Conservation (phyloP, 306 rosid genomes). For the Inga laurina region DNA sequence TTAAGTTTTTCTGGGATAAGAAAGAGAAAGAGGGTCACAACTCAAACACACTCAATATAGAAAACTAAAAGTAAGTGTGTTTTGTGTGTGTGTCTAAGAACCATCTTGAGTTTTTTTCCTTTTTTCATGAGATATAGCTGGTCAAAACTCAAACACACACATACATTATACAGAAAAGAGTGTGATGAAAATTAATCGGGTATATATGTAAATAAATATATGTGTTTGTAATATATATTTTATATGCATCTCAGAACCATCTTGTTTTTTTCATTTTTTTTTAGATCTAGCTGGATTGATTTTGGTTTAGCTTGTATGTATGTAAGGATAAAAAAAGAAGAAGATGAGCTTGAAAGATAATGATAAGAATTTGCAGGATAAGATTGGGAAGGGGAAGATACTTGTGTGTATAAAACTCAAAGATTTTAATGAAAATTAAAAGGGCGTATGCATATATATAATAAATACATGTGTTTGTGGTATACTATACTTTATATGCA, state of each 20-base stretch:
- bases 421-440: too few relatives aligned
- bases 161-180: too few relatives aligned
- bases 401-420: too few relatives aligned
- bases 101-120: background rate
- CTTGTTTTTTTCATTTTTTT: background rate
- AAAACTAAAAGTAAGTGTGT: background rate
- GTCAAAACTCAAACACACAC: too few relatives aligned
- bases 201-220: too few relatives aligned
- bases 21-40: slow-evolving; percentile 12
- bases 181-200: too few relatives aligned
- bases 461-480: too few relatives aligned
- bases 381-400: too few relatives aligned
- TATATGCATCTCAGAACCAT: background rate
- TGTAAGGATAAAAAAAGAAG: too few relatives aligned
- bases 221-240: too few relatives aligned
- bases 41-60: background rate
- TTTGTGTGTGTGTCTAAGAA: background rate
- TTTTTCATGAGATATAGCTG: too few relatives aligned
- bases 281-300: background rate
- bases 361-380: background rate
- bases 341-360: background rate
- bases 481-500: background rate
- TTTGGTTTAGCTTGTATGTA: background rate
- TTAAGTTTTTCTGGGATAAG: background rate
- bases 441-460: too few relatives aligned